Evolutionary conservation across 306 rosid genomes (phyloP).

Genomic region (Acacia acuminata): DNA sequence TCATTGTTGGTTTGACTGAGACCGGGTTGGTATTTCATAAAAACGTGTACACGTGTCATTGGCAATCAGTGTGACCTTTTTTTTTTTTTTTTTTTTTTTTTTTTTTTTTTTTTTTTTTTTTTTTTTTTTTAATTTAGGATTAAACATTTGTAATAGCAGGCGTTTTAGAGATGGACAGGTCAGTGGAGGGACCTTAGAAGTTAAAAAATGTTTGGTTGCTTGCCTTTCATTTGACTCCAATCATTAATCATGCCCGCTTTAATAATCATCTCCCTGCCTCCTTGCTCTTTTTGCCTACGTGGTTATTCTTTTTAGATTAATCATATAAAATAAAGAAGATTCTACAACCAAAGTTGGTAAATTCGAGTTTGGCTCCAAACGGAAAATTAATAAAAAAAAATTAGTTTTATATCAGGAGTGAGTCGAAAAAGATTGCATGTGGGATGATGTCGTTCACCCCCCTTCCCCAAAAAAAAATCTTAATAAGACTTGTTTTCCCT

Average conservation of each 20-base stretch:
- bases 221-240: slow-evolving; percentile 61
- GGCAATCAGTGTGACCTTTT: slow-evolving; percentile 3
- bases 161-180: not conserved
- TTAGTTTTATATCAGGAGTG: no score
- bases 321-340: no score
- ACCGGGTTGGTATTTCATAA: not conserved
- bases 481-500: no score
- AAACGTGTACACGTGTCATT: slow-evolving; percentile 37
- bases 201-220: slow-evolving; percentile 43
- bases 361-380: no score
- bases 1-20: not conserved
- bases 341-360: no score
- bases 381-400: no score
- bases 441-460: no score
- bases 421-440: no score
- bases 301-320: no score
- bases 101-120: not conserved
- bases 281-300: not conserved
- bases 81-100: not conserved
- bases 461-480: no score
- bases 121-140: not conserved
- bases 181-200: slow-evolving; percentile 22
- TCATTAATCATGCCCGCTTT: slow-evolving; percentile 42
- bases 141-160: no score
- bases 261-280: slow-evolving; percentile 16